Conservation (phyloP, 2,329 filamentous ascomycete genomes). For the Purpureocillium takamizusanense region DNA sequence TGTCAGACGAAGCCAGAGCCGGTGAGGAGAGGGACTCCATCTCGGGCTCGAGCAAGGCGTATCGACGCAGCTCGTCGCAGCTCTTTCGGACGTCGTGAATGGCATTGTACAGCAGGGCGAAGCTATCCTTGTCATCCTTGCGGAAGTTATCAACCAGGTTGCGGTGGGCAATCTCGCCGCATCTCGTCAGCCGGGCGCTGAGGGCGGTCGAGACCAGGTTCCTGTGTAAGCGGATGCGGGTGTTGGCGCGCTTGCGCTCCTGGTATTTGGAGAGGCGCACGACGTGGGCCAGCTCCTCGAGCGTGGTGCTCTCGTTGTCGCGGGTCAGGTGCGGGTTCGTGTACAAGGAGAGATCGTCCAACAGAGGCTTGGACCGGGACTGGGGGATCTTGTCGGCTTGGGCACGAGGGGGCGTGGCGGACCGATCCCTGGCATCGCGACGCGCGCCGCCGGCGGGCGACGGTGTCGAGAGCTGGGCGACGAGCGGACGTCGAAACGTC, state of each 20-base stretch:
- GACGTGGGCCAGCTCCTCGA: conserved; percentile 70
- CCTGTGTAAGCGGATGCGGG: conserved; percentile 63
- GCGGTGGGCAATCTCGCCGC: conserved; percentile 64
- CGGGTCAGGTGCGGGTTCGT: conserved; percentile 50
- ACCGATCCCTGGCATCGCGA: conserved; percentile 15
- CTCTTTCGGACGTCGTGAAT: conserved; percentile 72
- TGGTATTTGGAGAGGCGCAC: conserved; percentile 73
- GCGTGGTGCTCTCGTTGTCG: conserved; percentile 56
- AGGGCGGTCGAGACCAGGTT: conserved; percentile 67
- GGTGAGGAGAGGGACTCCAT: conserved; percentile 47
- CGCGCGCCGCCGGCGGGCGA: conserved; percentile 17
- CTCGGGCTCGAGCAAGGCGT: conserved; percentile 63
- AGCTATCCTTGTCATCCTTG: conserved; percentile 68
- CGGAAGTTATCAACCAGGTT: conserved; percentile 72
- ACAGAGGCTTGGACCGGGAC: conserved; percentile 41
- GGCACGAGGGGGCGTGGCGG: conserved; percentile 19
- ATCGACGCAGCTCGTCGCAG: conserved; percentile 63
- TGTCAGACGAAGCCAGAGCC: conserved; percentile 36
- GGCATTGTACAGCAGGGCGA: conserved; percentile 66
- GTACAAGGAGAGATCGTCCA: conserved; percentile 59
- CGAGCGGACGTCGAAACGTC: conserved; percentile 37
- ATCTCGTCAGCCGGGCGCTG: conserved; percentile 64
- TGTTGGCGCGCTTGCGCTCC: conserved; percentile 68
- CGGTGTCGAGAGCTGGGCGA: conserved; percentile 32
- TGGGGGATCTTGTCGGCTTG: conserved; percentile 34